phyloP scores from a whole-genome alignment of 2,329 filamentous ascomycete genomes.

The Trichoderma aggressivum region DNA sequence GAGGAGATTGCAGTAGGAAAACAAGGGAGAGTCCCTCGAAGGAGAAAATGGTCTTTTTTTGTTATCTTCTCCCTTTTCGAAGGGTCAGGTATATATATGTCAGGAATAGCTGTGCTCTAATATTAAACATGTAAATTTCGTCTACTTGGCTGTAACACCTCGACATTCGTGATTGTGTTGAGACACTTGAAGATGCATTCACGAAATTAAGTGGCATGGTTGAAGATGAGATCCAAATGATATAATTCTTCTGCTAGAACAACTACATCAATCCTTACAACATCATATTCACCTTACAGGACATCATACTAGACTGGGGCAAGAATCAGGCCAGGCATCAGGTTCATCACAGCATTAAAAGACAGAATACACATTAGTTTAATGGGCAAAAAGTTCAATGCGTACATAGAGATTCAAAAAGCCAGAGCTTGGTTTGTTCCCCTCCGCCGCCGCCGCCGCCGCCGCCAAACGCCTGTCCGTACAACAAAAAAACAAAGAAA shows the following conservation, averaged over 20 bases:
- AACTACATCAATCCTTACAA: not conserved
- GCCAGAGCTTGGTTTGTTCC: not conserved
- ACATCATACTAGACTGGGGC: not conserved
- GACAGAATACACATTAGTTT: not conserved
- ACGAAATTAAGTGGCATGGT: not conserved
- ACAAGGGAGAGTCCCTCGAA: not conserved
- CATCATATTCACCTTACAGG: not conserved
- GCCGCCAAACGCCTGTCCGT: conserved; percentile 6
- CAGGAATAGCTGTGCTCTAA: not conserved
- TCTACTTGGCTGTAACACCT: not conserved
- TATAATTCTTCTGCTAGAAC: too few relatives aligned
- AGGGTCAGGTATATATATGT: not conserved
- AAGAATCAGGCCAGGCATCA: not conserved
- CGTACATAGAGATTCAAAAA: not conserved
- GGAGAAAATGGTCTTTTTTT: not conserved
- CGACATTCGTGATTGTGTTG: not conserved
- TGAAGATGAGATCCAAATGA: not conserved
- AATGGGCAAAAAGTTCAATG: not conserved
- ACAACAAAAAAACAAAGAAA: not conserved
- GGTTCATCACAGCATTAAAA: not conserved
- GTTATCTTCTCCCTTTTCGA: not conserved
- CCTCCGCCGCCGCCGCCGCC: not conserved
- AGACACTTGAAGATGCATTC: not conserved
- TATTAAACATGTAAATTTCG: not conserved
- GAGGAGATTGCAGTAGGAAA: not conserved